Percentiles rank a stretch among this genome's conserved stretches.
These are phyloP conservation scores for Knufia fluminis DNA, from an alignment of 2,329 filamentous ascomycete genomes.

Conservation along the genomic window DNA sequence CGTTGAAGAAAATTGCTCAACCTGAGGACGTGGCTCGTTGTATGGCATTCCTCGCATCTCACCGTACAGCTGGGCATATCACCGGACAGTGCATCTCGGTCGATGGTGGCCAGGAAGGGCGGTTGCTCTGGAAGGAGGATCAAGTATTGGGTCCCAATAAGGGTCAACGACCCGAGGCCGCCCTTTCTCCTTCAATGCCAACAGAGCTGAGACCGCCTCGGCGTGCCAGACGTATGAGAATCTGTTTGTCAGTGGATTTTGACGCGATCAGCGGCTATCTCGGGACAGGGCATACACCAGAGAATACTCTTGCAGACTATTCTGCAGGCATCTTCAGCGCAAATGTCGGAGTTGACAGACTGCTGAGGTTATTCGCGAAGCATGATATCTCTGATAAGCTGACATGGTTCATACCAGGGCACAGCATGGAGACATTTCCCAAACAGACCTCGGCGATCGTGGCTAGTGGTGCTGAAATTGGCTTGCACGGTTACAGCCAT, in stretches of 20 bases:
- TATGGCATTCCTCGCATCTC: conserved; percentile 43
- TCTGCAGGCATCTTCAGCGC: conserved; percentile 48
- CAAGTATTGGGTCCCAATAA: conserved; percentile 24
- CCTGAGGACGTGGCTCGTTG: conserved; percentile 42
- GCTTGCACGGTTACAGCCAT: conserved; percentile 37
- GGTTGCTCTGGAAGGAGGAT: conserved; percentile 41
- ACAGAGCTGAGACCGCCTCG: background rate
- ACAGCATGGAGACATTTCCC: conserved; percentile 50
- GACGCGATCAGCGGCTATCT: conserved; percentile 53
- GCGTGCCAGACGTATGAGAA: conserved; percentile 17
- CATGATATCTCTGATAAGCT: conserved; percentile 43
- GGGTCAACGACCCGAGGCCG: background rate
- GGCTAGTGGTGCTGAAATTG: conserved; percentile 37
- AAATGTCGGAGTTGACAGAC: conserved; percentile 47
- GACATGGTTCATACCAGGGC: conserved; percentile 54
- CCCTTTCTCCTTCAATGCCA: background rate
- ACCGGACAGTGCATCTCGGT: conserved; percentile 46
- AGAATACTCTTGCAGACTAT: conserved; percentile 49
- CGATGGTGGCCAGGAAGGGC: conserved; percentile 44
- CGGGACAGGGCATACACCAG: conserved; percentile 45
- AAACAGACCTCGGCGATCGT: conserved; percentile 42
- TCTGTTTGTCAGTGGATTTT: conserved; percentile 41
- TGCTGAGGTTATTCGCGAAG: conserved; percentile 46
- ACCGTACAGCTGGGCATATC: conserved; percentile 45
- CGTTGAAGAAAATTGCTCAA: conserved; percentile 39